phyloP scores from a whole-genome alignment of 768 basidiomycete genomes.

The Stropharia rugosoannulata region DNA sequence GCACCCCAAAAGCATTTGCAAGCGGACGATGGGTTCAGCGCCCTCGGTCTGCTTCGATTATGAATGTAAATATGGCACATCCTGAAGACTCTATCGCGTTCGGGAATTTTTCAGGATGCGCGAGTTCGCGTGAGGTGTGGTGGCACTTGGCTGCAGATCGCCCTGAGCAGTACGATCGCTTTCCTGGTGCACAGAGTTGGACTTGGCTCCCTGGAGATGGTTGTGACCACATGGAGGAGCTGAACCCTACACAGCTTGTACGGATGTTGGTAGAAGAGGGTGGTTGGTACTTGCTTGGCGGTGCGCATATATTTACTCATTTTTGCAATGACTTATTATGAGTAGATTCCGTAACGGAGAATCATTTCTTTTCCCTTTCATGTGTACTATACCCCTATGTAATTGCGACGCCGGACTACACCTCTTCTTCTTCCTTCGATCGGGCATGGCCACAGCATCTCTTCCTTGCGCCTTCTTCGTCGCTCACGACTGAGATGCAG shows the following conservation, averaged over 20 bases:
- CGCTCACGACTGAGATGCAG: conserved; percentile 29
- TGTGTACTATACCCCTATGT: conserved; percentile 69
- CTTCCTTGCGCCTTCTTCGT: conserved; percentile 57
- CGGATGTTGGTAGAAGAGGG: conserved; percentile 64
- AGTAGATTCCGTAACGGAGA: conserved; percentile 67
- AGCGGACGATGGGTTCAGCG: no score
- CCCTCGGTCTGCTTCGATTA: no score
- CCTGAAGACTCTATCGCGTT: conserved; percentile 47
- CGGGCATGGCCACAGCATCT: conserved; percentile 66
- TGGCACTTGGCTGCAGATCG: conserved; percentile 65
- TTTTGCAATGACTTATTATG: neutral
- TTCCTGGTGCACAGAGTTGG: conserved; percentile 52
- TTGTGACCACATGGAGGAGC: conserved; percentile 40
- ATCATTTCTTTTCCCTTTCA: conserved; percentile 73
- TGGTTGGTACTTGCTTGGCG: conserved; percentile 68
- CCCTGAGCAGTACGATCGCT: conserved; percentile 46
- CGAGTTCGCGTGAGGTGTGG: conserved; percentile 56
- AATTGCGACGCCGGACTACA: conserved; percentile 62
- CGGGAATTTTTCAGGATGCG: conserved; percentile 62
- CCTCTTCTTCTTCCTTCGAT: conserved; percentile 52
- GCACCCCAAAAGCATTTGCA: no score
- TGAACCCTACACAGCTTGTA: conserved; percentile 44
- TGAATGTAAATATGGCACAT: conserved; percentile 25
- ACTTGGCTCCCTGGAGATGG: conserved; percentile 48
- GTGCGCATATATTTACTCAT: conserved; percentile 26